phyloP scores from a whole-genome alignment of 768 basidiomycete genomes.

The Hygrophorus russula region DNA sequence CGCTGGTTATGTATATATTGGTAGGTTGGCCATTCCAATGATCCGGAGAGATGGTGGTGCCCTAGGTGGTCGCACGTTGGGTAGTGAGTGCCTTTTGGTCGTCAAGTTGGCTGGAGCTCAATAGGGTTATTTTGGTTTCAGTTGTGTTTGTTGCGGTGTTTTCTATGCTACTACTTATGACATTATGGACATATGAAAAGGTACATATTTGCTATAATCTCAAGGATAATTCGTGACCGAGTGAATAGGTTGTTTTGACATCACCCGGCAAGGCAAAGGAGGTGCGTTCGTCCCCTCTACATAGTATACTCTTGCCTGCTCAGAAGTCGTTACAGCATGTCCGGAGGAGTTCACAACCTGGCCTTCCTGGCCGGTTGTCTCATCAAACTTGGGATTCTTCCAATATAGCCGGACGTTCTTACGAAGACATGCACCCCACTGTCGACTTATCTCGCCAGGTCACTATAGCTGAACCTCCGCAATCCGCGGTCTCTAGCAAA shows the following conservation, averaged over 20 bases:
- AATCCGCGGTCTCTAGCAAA: not conserved
- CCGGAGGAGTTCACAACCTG: constrained; percentile 16
- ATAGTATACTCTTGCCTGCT: not conserved
- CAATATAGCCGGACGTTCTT: not conserved
- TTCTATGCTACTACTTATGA: constrained; percentile 51
- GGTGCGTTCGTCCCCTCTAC: constrained; percentile 26
- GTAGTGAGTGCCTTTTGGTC: constrained; percentile 43
- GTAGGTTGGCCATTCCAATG: constrained; percentile 59
- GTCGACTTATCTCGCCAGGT: not conserved
- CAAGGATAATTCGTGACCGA: not conserved
- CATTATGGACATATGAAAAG: constrained; percentile 70
- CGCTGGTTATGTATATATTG: constrained; percentile 69
- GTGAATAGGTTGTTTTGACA: constrained; percentile 47
- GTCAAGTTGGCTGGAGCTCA: not conserved
- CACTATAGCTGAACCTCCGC: not conserved
- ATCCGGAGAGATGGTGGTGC: constrained; percentile 34
- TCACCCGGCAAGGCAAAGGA: constrained; percentile 60
- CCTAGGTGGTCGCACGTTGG: constrained; percentile 38
- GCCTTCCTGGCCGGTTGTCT: constrained; percentile 6
- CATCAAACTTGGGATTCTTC: not conserved
- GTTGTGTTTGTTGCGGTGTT: constrained; percentile 62
- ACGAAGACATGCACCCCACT: not conserved
- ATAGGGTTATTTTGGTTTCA: constrained; percentile 17
- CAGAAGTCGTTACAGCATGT: constrained; percentile 14
- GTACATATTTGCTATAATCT: constrained; percentile 22